Evolutionary conservation across 768 basidiomycete genomes (phyloP).

Genomic region (Hortiboletus flavorubellus): DNA sequence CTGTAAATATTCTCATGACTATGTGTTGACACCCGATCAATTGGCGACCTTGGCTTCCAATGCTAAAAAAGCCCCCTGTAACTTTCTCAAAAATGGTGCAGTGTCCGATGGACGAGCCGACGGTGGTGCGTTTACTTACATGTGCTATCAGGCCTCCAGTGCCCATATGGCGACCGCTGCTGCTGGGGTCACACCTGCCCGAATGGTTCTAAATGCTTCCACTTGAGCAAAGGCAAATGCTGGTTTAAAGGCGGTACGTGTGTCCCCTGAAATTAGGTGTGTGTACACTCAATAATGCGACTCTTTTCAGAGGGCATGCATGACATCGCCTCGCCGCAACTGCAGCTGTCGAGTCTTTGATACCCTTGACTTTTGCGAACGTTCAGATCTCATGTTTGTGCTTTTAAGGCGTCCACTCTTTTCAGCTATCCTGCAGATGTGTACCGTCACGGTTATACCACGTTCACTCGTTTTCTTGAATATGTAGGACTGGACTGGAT

Average conservation of each 20-base stretch:
- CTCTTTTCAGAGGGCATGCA: slow-evolving; percentile 41
- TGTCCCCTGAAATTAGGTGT: not conserved
- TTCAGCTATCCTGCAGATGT: slow-evolving; percentile 16
- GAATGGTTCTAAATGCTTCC: slow-evolving; percentile 66
- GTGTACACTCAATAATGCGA: slow-evolving; percentile 1
- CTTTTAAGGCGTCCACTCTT: slow-evolving; percentile 26
- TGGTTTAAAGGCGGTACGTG: slow-evolving; percentile 77
- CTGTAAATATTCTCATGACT: slow-evolving; percentile 86
- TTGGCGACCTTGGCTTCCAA: slow-evolving; percentile 66
- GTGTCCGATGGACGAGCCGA: not conserved
- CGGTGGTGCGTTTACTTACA: slow-evolving; percentile 3
- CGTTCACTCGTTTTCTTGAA: slow-evolving; percentile 29
- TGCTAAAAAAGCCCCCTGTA: slow-evolving; percentile 85
- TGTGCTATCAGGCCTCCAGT: slow-evolving; percentile 51
- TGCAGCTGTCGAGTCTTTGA: slow-evolving; percentile 21
- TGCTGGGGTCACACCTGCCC: slow-evolving; percentile 87
- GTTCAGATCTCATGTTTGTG: slow-evolving; percentile 14
- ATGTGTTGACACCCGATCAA: slow-evolving; percentile 67
- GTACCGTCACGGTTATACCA: slow-evolving; percentile 26
- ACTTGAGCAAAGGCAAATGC: slow-evolving; percentile 76
- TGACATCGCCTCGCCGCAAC: slow-evolving; percentile 16
- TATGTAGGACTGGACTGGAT: slow-evolving; percentile 19
- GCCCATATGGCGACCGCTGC: slow-evolving; percentile 72
- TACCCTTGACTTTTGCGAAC: slow-evolving; percentile 12
- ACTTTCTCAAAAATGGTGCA: slow-evolving; percentile 75